Evolutionary conservation across 495 filamentous ascomycete genomes (phyloP).

Genomic region (Podospora tetraspora): DNA sequence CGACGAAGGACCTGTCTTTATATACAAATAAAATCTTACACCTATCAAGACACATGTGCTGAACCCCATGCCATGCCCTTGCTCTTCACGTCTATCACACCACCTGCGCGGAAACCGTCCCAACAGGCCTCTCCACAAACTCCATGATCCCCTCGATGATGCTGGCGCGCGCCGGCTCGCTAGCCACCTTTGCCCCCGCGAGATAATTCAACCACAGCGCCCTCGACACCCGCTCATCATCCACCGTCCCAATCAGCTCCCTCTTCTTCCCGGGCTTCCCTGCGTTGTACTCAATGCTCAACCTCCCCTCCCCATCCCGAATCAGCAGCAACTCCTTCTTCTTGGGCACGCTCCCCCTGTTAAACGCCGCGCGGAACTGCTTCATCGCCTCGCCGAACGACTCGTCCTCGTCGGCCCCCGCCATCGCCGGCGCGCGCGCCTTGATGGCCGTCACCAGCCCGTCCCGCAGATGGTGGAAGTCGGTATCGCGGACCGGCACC

Average conservation of each 20-base stretch:
- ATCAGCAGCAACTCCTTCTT: slow-evolving; percentile 66
- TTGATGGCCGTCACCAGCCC: slow-evolving; percentile 84
- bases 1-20: background rate
- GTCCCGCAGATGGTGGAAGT: slow-evolving; percentile 86
- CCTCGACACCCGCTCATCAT: slow-evolving; percentile 73
- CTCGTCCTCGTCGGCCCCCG: slow-evolving; percentile 60
- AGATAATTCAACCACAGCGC: slow-evolving; percentile 88
- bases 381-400: slow-evolving; percentile 64
- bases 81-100: slow-evolving; percentile 16
- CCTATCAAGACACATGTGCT: background rate
- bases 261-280: slow-evolving; percentile 39
- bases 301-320: slow-evolving; percentile 57
- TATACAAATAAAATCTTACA: slow-evolving; percentile 1
- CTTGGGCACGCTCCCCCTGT: slow-evolving; percentile 69
- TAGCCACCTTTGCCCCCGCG: slow-evolving; percentile 79
- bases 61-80: background rate
- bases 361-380: slow-evolving; percentile 72
- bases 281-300: slow-evolving; percentile 65
- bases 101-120: slow-evolving; percentile 74
- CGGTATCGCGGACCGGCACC: slow-evolving; percentile 80
- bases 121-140: slow-evolving; percentile 83
- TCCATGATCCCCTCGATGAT: slow-evolving; percentile 84
- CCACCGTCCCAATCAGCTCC: slow-evolving; percentile 56
- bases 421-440: slow-evolving; percentile 47
- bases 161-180: slow-evolving; percentile 70